Evolutionary conservation across 148 eudicot species (phyloP), one percentile per base, ranked within the genome.

Genomic region (Dianthus caryophyllus): DNA sequence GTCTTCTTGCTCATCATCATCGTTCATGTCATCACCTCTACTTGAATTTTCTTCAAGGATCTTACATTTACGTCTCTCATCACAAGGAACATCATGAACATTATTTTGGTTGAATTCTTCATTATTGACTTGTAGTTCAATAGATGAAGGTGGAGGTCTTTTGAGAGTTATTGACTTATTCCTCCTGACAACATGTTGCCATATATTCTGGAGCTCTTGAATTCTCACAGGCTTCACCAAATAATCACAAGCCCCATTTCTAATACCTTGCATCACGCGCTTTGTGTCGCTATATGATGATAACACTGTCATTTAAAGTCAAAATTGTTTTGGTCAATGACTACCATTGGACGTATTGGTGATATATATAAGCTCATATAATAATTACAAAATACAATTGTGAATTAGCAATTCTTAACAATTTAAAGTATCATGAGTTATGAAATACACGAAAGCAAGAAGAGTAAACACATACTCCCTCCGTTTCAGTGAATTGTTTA

Each of bases 231-330:
- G 98, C 80, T 93, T 93, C 44, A 89, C 81, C 71, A 93, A 69
- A 76, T 89, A 93, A 72, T 93, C 98, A 59, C 91, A 85, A 59
- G 96, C 98, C 14, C 98, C 98, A 49, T 87, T 88, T 27, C 76
- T 80, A 33, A 90, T 78, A 66, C 92, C 95, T 76, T 88, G 84
- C 98, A 89, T 83, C 15, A 93, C 98, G 41, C 81, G 77, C 63
- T 84, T 80, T 24, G 84, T 66, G 61, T 90, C 95, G 27, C 95
- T 77, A 64, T 87, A 74, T 65, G 87, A 87, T 4, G 98, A 89
- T 70, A 88, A 72, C 96, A 93, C 98, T 93, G 82, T 38, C 50
- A 70, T 21, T 26, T 33, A 52, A 46, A 7, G 38, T 61, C 38
- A 77, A 41, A 61, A 67, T 15, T 29, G 5, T 48, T 48, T 17